Evolutionary conservation across 169 alveolate genomes (phyloP).

Genomic region (Eimeria tenella): DNA sequence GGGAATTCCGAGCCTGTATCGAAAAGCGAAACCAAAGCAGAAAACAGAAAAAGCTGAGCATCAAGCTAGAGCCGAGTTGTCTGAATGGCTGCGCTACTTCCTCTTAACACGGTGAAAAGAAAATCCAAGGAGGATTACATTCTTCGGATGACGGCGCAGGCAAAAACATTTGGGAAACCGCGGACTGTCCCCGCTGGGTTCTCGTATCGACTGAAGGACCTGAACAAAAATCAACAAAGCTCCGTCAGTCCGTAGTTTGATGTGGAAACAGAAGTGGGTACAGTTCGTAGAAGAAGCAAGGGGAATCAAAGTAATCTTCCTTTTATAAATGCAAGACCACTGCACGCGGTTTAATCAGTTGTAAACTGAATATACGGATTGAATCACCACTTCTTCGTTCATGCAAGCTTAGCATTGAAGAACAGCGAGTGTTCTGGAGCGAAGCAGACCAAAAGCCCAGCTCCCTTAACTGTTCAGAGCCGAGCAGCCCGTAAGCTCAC

Average conservation of each 20-base stretch:
- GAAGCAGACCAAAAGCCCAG: too few species aligned
- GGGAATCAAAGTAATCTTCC: background rate
- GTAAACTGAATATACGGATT: too few species aligned
- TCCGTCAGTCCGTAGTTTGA: background rate
- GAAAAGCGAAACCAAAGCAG: background rate
- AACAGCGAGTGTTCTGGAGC: too few species aligned
- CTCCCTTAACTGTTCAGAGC: too few species aligned
- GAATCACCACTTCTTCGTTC: too few species aligned
- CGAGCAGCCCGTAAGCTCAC: too few species aligned
- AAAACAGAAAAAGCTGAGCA: background rate
- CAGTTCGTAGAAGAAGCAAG: background rate
- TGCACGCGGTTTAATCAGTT: background rate
- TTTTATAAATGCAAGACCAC: background rate
- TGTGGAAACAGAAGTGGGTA: background rate
- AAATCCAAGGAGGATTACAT: background rate
- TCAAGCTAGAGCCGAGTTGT: background rate
- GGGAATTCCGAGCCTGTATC: constrained; percentile 63
- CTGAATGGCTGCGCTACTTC: background rate
- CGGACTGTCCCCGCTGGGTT: constrained; percentile 37
- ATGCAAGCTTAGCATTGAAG: too few species aligned
- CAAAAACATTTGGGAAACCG: constrained; percentile 48
- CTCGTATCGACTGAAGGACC: constrained; percentile 27
- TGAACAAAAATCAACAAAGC: background rate
- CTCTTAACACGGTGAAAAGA: too few species aligned
- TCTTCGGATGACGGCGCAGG: constrained; percentile 53